phyloP scores from a whole-genome alignment of 352 stramenopile species.

The Globisporangium apiculatum region DNA sequence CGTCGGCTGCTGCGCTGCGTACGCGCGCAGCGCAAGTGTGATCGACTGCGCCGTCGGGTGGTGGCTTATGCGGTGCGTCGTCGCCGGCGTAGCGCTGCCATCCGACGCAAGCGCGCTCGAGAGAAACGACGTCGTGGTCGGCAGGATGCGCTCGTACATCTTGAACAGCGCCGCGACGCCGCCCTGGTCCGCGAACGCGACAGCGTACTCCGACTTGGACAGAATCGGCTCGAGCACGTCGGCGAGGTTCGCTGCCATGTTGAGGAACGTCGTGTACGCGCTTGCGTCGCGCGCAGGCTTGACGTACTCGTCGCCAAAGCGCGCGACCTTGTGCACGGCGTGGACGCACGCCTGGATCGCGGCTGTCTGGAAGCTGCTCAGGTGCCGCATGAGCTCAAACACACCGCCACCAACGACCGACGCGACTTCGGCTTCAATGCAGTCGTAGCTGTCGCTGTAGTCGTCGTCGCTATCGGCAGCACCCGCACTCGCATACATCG shows the following conservation, averaged over 20 bases:
- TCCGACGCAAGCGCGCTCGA: slow-evolving; percentile 31
- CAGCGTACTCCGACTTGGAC: slow-evolving; percentile 90
- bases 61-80: slow-evolving; percentile 42
- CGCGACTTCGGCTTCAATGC: slow-evolving; percentile 90
- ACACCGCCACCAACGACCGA: slow-evolving; percentile 91
- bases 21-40: slow-evolving; percentile 82
- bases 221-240: slow-evolving; percentile 94
- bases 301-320: slow-evolving; percentile 61
- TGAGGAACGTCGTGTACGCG: slow-evolving; percentile 35
- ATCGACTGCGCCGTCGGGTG: slow-evolving; percentile 88
- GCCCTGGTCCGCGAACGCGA: slow-evolving; percentile 86
- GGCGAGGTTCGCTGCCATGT: slow-evolving; percentile 75
- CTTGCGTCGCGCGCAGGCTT: slow-evolving; percentile 1
- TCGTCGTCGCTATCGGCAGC: slow-evolving; percentile 28
- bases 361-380: slow-evolving; percentile 79
- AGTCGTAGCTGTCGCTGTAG: slow-evolving; percentile 78
- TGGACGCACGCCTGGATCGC: slow-evolving; percentile 86
- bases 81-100: neutral
- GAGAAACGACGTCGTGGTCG: slow-evolving; percentile 71
- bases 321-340: slow-evolving; percentile 87
- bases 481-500: slow-evolving; percentile 61
- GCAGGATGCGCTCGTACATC: slow-evolving; percentile 87
- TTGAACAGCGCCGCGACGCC: slow-evolving; percentile 87
- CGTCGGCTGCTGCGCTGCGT: slow-evolving; percentile 83
- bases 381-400: slow-evolving; percentile 96